phyloP scores from a whole-genome alignment of 768 basidiomycete genomes.

The Lanmaoa pseudosensibilis region DNA sequence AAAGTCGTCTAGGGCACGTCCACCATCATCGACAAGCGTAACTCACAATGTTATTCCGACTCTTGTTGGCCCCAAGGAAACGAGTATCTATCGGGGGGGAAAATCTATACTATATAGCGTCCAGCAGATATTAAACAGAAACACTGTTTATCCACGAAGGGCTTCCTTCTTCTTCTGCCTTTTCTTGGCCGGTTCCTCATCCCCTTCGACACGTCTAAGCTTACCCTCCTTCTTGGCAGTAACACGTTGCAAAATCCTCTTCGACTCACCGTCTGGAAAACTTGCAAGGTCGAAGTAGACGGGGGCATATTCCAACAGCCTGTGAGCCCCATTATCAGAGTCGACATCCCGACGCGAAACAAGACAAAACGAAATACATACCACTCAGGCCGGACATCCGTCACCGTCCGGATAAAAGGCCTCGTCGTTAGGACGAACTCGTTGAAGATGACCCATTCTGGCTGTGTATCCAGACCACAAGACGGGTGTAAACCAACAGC shows the following conservation, averaged over 20 bases:
- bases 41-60: too few species aligned
- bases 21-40: too few species aligned
- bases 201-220: constrained; percentile 16
- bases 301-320: constrained; percentile 63
- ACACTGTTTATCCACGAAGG: neutral
- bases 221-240: constrained; percentile 54
- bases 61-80: neutral
- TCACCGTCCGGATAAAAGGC: constrained; percentile 88
- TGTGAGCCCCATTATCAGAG: constrained; percentile 22
- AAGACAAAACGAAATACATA: constrained; percentile 34
- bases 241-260: constrained; percentile 57
- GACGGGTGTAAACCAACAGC: constrained; percentile 60
- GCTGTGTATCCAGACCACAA: constrained; percentile 82
- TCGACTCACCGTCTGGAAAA: constrained; percentile 73
- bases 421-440: constrained; percentile 92
- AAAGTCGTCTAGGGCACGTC: too few species aligned
- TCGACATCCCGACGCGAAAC: neutral
- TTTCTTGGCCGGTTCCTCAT: constrained; percentile 13
- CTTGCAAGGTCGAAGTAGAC: constrained; percentile 67
- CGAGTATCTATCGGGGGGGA: neutral
- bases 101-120: constrained; percentile 1
- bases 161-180: constrained; percentile 14
- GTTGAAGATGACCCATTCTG: constrained; percentile 92
- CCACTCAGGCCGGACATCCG: constrained; percentile 88
- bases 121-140: neutral